Percentiles rank a stretch among this genome's conserved stretches.
Evolutionary conservation across 2,329 filamentous ascomycete species (phyloP).

Genomic region (Diaporthe amygdali): DNA sequence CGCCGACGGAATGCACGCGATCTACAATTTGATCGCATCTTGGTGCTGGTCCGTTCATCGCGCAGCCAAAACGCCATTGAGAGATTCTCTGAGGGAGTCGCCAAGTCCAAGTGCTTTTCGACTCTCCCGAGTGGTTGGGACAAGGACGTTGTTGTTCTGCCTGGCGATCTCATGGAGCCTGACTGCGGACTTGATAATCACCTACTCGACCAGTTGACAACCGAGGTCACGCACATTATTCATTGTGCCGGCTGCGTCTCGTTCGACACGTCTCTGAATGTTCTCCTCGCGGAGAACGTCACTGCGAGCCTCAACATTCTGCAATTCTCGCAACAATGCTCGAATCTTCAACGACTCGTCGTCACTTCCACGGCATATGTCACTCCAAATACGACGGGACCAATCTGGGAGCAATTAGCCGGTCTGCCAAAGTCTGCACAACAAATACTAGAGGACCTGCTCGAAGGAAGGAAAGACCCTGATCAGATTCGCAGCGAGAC

Average conservation of each 20-base stretch:
- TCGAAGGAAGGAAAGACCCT: conserved; percentile 8
- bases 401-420: conserved; percentile 22
- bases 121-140: conserved; percentile 15
- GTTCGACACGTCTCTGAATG: conserved; percentile 19
- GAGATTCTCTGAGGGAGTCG: conserved; percentile 10
- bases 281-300: conserved; percentile 23
- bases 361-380: conserved; percentile 26
- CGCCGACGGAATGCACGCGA: background rate
- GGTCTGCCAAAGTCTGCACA: conserved; percentile 13
- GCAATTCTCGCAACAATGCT: conserved; percentile 9
- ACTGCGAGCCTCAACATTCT: conserved; percentile 23
- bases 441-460: conserved; percentile 14
- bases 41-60: conserved; percentile 15
- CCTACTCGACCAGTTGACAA: background rate
- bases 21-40: conserved; percentile 14
- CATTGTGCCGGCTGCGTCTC: conserved; percentile 25
- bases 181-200: conserved; percentile 13
- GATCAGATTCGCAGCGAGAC: conserved; percentile 16
- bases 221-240: conserved; percentile 24
- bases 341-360: conserved; percentile 14
- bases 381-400: conserved; percentile 17
- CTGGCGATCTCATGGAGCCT: conserved; percentile 23
- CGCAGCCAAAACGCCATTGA: conserved; percentile 1
- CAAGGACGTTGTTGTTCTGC: conserved; percentile 10
- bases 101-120: conserved; percentile 22